A percentile compares a stretch with the other conserved stretches of the same genome.
Evolutionary conservation across 176 grass and related monocot species (phyloP).

Genomic region (Hordeum vulgare): MorexV3_pseudomolecules_assembly NC_058523.1:489660399-489660898

Average conservation of each 20-base stretch:
- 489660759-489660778: constrained; percentile 61
- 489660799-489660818: constrained; percentile 94
- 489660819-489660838: constrained; percentile 49
- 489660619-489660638: constrained; percentile 3
- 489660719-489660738: constrained; percentile 12
- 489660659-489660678: constrained; percentile 13
- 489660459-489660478: constrained; percentile 90
- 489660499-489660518: constrained; percentile 92
- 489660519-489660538: constrained; percentile 87
- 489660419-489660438: constrained; percentile 77
- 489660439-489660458: constrained; percentile 71
- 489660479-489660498: constrained; percentile 84
- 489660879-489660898: constrained; percentile 49
- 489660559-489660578: constrained; percentile 18
- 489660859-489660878: constrained; percentile 50
- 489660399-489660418: constrained; percentile 79
- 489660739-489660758: constrained; percentile 38
- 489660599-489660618: neutral
- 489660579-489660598: neutral
- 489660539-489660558: constrained; percentile 48
- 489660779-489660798: constrained; percentile 99
- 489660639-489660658: neutral
- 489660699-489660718: constrained; percentile 23
- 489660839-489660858: constrained; percentile 42
- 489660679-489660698: neutral